phyloP scores from a whole-genome alignment of 768 basidiomycete genomes.

The Termitomyces sp. region DNA sequence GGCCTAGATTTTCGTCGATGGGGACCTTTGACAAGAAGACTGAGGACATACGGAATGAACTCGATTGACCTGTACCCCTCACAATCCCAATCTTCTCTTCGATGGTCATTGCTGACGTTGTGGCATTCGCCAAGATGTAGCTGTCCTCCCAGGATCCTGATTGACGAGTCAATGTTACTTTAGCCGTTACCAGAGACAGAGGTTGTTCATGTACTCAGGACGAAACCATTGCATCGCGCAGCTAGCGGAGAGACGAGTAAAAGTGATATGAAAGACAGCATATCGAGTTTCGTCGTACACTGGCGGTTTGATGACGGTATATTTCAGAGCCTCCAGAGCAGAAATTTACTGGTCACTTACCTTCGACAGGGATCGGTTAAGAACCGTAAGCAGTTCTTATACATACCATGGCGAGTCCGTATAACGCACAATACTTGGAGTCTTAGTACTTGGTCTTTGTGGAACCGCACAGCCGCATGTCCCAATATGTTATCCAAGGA shows the following conservation, averaged over 20 bases:
- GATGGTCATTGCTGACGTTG: slow-evolving; percentile 31
- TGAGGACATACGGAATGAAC: slow-evolving; percentile 22
- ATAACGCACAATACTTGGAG: not conserved
- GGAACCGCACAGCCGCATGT: no score
- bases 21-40: not conserved
- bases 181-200: not conserved
- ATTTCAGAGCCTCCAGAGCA: not conserved
- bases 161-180: not conserved
- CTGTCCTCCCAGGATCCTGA: slow-evolving; percentile 42
- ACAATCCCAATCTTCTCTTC: slow-evolving; percentile 42
- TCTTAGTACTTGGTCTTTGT: no score
- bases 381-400: not conserved
- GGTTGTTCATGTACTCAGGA: not conserved
- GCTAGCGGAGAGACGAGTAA: not conserved
- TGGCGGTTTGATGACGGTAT: no score
- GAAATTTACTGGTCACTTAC: not conserved
- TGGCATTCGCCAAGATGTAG: slow-evolving; percentile 29
- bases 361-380: not conserved
- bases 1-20: slow-evolving; percentile 23
- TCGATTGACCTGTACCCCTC: slow-evolving; percentile 39
- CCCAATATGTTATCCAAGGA: not conserved
- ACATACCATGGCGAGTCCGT: no score
- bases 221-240: not conserved
- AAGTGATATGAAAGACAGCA: not conserved
- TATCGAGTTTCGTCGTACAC: not conserved